Evolutionary conservation across 257 asterid genomes (phyloP).

Genomic region (Solanum habrochaites): DNA sequence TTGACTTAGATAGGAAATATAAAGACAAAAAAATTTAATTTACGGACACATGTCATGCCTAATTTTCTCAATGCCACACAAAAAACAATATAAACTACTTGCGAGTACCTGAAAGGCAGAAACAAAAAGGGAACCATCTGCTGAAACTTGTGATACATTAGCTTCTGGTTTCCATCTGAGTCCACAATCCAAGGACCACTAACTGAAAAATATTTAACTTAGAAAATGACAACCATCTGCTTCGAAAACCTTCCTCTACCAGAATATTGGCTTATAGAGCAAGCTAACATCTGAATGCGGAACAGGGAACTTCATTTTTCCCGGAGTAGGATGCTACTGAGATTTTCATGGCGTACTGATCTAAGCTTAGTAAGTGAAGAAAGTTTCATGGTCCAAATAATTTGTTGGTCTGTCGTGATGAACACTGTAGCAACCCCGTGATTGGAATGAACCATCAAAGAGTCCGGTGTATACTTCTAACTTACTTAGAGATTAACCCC

Average conservation of each 20-base stretch:
- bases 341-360: conserved; percentile 45
- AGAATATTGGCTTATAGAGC: conserved; percentile 64
- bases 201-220: conserved; percentile 63
- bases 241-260: conserved; percentile 61
- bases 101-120: conserved; percentile 85
- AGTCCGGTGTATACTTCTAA: conserved; percentile 38
- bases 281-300: conserved; percentile 58
- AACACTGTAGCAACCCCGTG: conserved; percentile 11
- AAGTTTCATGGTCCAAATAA: conserved; percentile 41
- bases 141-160: conserved; percentile 78
- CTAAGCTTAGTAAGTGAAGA: conserved; percentile 66
- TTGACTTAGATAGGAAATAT: not conserved
- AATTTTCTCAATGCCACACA: not conserved
- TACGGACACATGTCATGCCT: not conserved
- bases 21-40: not conserved
- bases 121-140: conserved; percentile 71
- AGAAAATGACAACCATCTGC: conserved; percentile 63
- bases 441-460: conserved; percentile 34
- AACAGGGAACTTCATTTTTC: conserved; percentile 36
- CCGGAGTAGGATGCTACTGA: conserved; percentile 32
- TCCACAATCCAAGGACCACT: conserved; percentile 64
- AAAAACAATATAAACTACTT: not conserved
- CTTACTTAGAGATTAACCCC: conserved; percentile 66
- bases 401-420: conserved; percentile 1
- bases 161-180: conserved; percentile 71